phyloP scores from a whole-genome alignment of 1,139 yeast species.

The Kodamaea alishanica region DNA sequence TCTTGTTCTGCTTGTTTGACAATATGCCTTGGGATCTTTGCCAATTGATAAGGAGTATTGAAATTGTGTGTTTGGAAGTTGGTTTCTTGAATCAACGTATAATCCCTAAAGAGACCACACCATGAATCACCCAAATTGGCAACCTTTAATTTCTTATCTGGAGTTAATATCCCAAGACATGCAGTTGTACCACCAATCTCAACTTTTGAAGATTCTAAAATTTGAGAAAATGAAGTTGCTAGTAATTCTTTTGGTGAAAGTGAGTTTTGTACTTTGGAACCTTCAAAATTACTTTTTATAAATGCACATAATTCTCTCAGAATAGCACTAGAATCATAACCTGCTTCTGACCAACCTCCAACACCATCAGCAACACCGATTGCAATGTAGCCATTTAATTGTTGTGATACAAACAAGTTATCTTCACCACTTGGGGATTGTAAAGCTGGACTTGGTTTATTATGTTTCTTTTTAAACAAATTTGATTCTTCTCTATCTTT shows the following conservation, averaged over 20 bases:
- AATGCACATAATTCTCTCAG: constrained; percentile 62
- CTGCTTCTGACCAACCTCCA: constrained; percentile 95
- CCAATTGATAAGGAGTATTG: constrained; percentile 88
- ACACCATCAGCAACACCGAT: constrained; percentile 97
- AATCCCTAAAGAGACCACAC: constrained; percentile 78
- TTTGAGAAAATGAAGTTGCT: constrained; percentile 49
- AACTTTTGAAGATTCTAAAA: constrained; percentile 55
- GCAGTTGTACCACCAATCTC: constrained; percentile 97
- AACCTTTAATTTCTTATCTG: constrained; percentile 50
- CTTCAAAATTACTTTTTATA: constrained; percentile 29
- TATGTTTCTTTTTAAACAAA: constrained; percentile 33
- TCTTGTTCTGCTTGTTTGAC: constrained; percentile 51
- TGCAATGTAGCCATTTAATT: constrained; percentile 46
- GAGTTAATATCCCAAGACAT: constrained; percentile 71
- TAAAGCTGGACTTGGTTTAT: constrained; percentile 32
- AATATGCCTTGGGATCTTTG: constrained; percentile 71
- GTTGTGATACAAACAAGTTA: constrained; percentile 59
- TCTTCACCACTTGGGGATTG: constrained; percentile 83
- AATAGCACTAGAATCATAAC: constrained; percentile 82
- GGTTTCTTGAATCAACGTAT: constrained; percentile 61
- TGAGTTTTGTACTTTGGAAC: background rate
- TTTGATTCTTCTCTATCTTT: constrained; percentile 57
- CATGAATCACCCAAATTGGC: constrained; percentile 95
- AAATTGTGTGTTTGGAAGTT: constrained; percentile 81
- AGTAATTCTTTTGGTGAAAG: constrained; percentile 50